A percentile compares a stretch with the other conserved stretches of the same genome.
Conservation (phyloP, 148 eudicot genomes). For the Silene conica region DNA sequence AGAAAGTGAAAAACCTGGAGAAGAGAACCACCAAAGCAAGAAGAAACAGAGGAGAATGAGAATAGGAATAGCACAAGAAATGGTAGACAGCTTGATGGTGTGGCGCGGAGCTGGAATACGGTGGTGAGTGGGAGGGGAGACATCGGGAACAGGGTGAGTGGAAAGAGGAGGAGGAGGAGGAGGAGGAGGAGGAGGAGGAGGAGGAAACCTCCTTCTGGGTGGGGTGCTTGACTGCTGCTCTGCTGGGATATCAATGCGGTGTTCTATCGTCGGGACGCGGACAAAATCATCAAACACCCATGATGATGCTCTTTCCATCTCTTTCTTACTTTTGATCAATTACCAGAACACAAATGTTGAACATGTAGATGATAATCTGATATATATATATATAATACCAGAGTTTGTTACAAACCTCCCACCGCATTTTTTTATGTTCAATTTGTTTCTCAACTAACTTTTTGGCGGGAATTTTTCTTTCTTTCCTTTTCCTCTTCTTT, state of each 20-base stretch:
- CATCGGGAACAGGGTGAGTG: not conserved
- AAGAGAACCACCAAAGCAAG: constrained; percentile 53
- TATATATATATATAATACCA: no score
- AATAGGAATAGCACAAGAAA: constrained; percentile 21
- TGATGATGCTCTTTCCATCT: not conserved
- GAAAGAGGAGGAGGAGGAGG: not conserved
- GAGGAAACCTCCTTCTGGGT: constrained; percentile 6
- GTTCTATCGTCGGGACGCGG: not conserved
- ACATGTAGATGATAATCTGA: no score
- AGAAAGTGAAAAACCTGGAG: constrained; percentile 27
- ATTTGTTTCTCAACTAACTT: no score
- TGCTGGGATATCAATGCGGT: constrained; percentile 3
- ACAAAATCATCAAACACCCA: not conserved
- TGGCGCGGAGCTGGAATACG: not conserved
- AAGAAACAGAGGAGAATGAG: constrained; percentile 39
- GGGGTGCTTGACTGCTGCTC: not conserved
- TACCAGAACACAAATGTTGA: no score
- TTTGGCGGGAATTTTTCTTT: no score
- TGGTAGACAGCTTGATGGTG: not conserved
- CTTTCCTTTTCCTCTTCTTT: no score
- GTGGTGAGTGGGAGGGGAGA: not conserved
- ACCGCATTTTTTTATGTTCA: no score
- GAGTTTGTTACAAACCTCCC: no score
- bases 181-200: not conserved
- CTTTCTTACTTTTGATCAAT: not conserved